These are phyloP conservation scores for Penicillium sp. DNA, from an alignment of 2,329 filamentous ascomycete species.

Conservation along the genomic window DNA sequence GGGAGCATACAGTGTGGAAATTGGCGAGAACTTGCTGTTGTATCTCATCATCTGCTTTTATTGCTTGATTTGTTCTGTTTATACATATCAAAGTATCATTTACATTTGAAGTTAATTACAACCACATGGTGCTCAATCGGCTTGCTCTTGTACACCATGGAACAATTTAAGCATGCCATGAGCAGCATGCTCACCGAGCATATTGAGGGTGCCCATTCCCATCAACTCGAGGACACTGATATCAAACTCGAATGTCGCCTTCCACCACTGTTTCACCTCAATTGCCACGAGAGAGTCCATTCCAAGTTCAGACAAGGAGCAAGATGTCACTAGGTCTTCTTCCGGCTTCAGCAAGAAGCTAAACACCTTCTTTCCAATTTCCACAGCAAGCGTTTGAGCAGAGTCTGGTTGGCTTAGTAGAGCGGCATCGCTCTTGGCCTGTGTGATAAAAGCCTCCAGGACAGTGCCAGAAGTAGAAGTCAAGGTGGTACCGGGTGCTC, in stretches of 20 bases:
- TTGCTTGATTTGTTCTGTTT: not conserved
- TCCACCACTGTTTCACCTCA: slow-evolving; percentile 31
- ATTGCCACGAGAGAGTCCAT: slow-evolving; percentile 34
- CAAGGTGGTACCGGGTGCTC: not conserved
- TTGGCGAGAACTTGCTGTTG: not conserved
- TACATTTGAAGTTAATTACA: not conserved
- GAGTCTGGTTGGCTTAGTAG: not conserved
- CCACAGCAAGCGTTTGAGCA: slow-evolving; percentile 13
- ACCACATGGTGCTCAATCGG: not conserved
- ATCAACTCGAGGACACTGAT: slow-evolving; percentile 30
- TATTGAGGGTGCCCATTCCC: slow-evolving; percentile 15
- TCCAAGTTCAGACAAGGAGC: slow-evolving; percentile 22
- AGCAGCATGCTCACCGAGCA: slow-evolving; percentile 15
- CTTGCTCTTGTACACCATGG: not conserved
- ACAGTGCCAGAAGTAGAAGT: not conserved
- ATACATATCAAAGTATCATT: not conserved
- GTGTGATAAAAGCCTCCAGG: slow-evolving; percentile 6
- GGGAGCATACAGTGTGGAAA: not conserved
- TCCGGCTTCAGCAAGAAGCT: slow-evolving; percentile 19
- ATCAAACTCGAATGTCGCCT: slow-evolving; percentile 21
- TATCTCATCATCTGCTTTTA: not conserved
- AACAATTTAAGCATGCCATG: slow-evolving; percentile 11
- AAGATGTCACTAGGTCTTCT: slow-evolving; percentile 22
- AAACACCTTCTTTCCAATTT: slow-evolving; percentile 24
- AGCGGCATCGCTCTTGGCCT: slow-evolving; percentile 1